Evolutionary conservation across 2,329 filamentous ascomycete species (phyloP), one percentile per base, ranked within the genome.

Genomic region (Atkinsonella hypoxylon): DNA sequence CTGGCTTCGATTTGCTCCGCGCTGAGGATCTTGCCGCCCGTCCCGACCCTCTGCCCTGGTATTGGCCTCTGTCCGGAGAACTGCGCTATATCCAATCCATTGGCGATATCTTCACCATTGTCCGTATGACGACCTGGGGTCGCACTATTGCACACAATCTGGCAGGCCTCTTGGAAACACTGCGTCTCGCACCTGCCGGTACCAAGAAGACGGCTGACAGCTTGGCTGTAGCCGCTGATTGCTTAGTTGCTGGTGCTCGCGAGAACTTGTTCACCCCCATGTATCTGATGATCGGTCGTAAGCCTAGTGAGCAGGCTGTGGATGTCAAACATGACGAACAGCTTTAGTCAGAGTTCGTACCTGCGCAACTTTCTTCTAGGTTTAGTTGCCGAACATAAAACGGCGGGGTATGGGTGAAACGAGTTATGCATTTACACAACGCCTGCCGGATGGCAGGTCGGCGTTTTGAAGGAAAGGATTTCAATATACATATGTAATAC

Each of bases 221-320:
- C 62, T 71, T 97, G 61, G 89, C 86, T 6, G 63, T 82, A 52
- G 90, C 88, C 32, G 89, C 81, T 11, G 90, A 96, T 68, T 86
- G 81, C 61, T 74, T 97, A 48, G 90, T 95, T 20, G 88, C 87
- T 45, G 91, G 91, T 69, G 91, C 83, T 36, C 80, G 82, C 67
- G 77, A 90, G 73, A 87, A 95, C 68, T 78, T 97, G n/a, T 97
- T 97, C 72, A 97, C 91, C 1, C 91, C 91, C 51, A 97, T 97
- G 91, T 96, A 95, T 72, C 75, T 97, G 64, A 96, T 96, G 88
- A 81, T 96, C 53, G 91, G 82, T 54, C 82, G 87, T 70, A 96
- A 96, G 77, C 89, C 91, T 48, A 57, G 50, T 30, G 39, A 55
- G 47, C 59, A 54, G 50, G 41, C 13, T 11, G 12, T 2, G 26